Base-by-base conservation (phyloP, 257 asterid genomes). In the Vinca minor region DNA sequence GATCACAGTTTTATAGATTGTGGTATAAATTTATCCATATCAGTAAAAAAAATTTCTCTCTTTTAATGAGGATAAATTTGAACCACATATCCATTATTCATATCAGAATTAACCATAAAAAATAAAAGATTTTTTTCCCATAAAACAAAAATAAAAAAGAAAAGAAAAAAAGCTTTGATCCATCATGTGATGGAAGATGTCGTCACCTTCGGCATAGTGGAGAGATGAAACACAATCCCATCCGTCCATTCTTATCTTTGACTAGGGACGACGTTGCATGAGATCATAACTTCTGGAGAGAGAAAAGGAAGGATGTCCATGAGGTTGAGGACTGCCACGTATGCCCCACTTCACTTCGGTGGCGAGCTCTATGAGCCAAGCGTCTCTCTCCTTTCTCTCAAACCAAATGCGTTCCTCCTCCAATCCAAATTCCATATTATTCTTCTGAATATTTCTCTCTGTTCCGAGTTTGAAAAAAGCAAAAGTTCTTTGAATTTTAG, bases 281-380 rank as follows among this genome's bases (percentile, higher is more conserved):
- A 52, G 72, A 28, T 69, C 65, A 29, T 20, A 44, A 13, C 64
- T 65, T 28, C 44, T n/a, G n/a, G 42, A n/a, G 20, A n/a, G 20
- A 23, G 32, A 6, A 14, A 42, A 20, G 32, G 8, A 4, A 36
- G 20, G 42, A 57, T n/a, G 50, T 63, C 67, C 77, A 57, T 44
- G 74, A 45, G 48, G 48, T 49, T 44, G 74, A 45, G 48, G 48
- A 50, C 34, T 67, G 80, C 82, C 85, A 77, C 82, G 82, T 80
- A 52, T n/a, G 68, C n/a, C 66, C 77, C 74, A 42, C 54, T 36
- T 60, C 65, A 13, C 67, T 63, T 53, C 64, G 75, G 73, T 61
- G n/a, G n/a, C n/a, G n/a, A n/a, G n/a, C n/a, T n/a, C n/a, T n/a
- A n/a, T n/a, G n/a, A n/a, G n/a, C n/a, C n/a, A n/a, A n/a, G n/a